Percentiles rank a stretch among this genome's conserved stretches.
Evolutionary conservation across 1,284 basidiomycete genomes (phyloP).

Genomic region (Gomphus sp.): DNA sequence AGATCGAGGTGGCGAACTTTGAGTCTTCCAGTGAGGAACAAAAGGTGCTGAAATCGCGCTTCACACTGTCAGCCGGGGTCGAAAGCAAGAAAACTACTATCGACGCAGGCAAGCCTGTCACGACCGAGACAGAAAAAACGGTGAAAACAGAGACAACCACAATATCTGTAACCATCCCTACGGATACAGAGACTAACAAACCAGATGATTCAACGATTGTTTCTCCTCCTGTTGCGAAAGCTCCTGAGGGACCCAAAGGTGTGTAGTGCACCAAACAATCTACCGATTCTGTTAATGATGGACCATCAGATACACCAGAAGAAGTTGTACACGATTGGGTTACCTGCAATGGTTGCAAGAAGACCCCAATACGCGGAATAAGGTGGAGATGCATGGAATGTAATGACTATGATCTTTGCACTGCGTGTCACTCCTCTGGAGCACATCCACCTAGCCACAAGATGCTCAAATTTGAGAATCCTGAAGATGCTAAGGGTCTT

Average conservation of each 20-base stretch:
- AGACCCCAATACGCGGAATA: conserved; percentile 7
- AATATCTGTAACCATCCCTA: too few relatives aligned
- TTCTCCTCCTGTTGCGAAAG: too few relatives aligned
- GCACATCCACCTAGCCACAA: conserved; percentile 10
- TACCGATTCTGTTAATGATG: neutral
- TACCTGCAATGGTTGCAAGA: neutral
- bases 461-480: neutral
- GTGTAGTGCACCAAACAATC: too few relatives aligned
- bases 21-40: neutral
- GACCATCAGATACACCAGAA: neutral
- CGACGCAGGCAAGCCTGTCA: too few relatives aligned
- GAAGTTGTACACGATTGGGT: neutral
- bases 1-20: conserved; percentile 15
- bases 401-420: conserved; percentile 13
- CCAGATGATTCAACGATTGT: too few relatives aligned
- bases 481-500: neutral
- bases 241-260: too few relatives aligned
- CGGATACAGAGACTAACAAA: too few relatives aligned
- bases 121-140: too few relatives aligned
- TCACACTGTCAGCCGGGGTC: neutral
- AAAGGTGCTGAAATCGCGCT: neutral
- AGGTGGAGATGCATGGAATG: conserved; percentile 14
- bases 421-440: conserved; percentile 11
- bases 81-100: too few relatives aligned
- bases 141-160: too few relatives aligned